Evolutionary conservation across 2,329 filamentous ascomycete genomes (phyloP).

Genomic region (Aureobasidium subglaciale): DNA sequence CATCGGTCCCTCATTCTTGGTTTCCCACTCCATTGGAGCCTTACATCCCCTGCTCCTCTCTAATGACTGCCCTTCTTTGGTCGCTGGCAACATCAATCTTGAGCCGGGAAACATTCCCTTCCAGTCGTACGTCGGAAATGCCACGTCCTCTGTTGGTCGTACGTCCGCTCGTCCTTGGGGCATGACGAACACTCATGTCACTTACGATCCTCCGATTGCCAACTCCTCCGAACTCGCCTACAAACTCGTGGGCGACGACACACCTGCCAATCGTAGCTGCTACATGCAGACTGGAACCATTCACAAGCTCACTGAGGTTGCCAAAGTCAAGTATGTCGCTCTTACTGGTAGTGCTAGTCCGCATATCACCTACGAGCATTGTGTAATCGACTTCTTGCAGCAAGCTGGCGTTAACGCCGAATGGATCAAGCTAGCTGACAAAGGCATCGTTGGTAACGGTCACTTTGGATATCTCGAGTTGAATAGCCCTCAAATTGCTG

Average conservation of each 20-base stretch:
- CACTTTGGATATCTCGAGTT: slow-evolving; percentile 50
- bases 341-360: slow-evolving; percentile 47
- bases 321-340: slow-evolving; percentile 42
- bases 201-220: slow-evolving; percentile 28
- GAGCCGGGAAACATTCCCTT: slow-evolving; percentile 51
- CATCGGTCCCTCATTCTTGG: slow-evolving; percentile 27
- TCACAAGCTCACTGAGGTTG: slow-evolving; percentile 43
- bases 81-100: slow-evolving; percentile 45
- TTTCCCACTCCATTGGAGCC: slow-evolving; percentile 29
- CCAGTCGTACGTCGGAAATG: slow-evolving; percentile 21
- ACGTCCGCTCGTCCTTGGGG: slow-evolving; percentile 26
- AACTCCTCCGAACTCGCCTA: slow-evolving; percentile 23
- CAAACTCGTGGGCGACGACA: slow-evolving; percentile 21
- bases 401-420: slow-evolving; percentile 45
- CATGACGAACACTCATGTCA: slow-evolving; percentile 27
- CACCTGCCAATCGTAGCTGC: slow-evolving; percentile 29
- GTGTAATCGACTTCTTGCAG: slow-evolving; percentile 44
- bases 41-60: slow-evolving; percentile 39
- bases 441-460: slow-evolving; percentile 46
- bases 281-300: slow-evolving; percentile 34
- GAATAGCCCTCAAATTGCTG: slow-evolving; percentile 42
- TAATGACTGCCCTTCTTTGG: slow-evolving; percentile 41
- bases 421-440: slow-evolving; percentile 39
- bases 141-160: slow-evolving; percentile 15
- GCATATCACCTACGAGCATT: slow-evolving; percentile 50